Evolutionary conservation across 2,329 filamentous ascomycete genomes (phyloP).

Genomic region (Trichoderma sp.): DNA sequence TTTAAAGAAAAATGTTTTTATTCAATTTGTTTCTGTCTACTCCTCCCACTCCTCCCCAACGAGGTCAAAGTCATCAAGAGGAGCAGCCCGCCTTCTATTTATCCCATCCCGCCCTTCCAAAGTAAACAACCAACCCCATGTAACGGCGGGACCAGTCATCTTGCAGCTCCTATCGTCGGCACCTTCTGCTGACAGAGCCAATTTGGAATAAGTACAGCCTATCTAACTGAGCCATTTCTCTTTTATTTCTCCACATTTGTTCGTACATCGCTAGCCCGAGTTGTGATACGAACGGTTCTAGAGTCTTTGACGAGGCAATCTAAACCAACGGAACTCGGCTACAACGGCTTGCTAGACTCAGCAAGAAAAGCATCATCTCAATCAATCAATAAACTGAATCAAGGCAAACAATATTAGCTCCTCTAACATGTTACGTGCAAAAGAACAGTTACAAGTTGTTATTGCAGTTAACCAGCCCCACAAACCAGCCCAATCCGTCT

Average conservation of each 20-base stretch:
- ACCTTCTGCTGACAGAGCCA: background rate
- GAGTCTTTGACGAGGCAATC: background rate
- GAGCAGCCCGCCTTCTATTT: background rate
- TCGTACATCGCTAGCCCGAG: background rate
- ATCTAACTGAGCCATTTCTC: background rate
- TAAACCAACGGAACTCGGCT: background rate
- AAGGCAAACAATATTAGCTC: background rate
- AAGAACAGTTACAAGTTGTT: background rate
- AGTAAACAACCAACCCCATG: background rate
- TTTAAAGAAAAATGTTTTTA: background rate
- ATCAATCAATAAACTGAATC: background rate
- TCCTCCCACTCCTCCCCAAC: background rate
- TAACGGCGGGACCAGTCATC: background rate
- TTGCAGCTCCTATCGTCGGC: background rate
- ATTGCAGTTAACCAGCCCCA: background rate
- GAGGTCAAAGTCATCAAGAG: background rate
- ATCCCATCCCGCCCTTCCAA: background rate
- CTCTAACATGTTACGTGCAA: background rate
- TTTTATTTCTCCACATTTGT: background rate
- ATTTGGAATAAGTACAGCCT: background rate
- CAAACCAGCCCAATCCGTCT: conserved; percentile 18
- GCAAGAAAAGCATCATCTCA: background rate
- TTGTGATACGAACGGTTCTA: background rate
- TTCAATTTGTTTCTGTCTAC: background rate
- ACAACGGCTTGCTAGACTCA: background rate